phyloP scores from a whole-genome alignment of 129 eudicot species.

The Cynara cardunculus region DNA sequence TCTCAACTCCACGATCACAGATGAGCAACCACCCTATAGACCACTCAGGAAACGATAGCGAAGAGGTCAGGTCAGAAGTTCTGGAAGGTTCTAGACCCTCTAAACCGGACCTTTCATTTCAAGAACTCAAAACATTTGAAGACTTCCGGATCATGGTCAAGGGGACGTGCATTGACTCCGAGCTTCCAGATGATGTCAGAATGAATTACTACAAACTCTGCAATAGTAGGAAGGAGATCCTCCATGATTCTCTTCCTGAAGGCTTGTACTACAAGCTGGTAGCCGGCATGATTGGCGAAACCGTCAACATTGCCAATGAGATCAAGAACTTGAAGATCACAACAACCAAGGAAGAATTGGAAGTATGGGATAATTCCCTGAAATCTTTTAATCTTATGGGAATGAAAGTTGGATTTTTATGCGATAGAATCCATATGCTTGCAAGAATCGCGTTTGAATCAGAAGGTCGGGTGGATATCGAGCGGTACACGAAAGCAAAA shows the following conservation, averaged over 20 bases:
- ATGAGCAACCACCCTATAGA: not conserved
- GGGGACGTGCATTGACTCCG: conserved; percentile 55
- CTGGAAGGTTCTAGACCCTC: conserved; percentile 20
- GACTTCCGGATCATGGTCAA: conserved; percentile 54
- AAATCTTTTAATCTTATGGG: conserved; percentile 60
- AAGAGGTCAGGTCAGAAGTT: conserved; percentile 23
- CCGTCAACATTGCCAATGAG: conserved; percentile 51
- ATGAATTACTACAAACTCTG: conserved; percentile 60
- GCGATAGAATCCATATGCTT: conserved; percentile 40
- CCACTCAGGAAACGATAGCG: conserved; percentile 25
- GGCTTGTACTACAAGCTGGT: conserved; percentile 39
- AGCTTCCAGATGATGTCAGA: conserved; percentile 52
- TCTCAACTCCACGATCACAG: conserved; percentile 6
- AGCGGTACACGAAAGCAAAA: conserved; percentile 37
- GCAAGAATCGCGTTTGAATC: conserved; percentile 35
- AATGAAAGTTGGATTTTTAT: conserved; percentile 62
- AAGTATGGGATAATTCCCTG: conserved; percentile 57
- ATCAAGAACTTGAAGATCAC: conserved; percentile 47
- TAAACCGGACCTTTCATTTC: conserved; percentile 17
- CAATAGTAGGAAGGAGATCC: conserved; percentile 39
- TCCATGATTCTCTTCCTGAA: conserved; percentile 49
- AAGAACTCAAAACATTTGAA: conserved; percentile 39
- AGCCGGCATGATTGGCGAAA: conserved; percentile 59
- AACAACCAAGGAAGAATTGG: conserved; percentile 41
- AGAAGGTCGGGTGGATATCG: conserved; percentile 25